Evolutionary conservation across 345 rosid genomes (phyloP).

Genomic region (Citrus cavaleriei): DNA sequence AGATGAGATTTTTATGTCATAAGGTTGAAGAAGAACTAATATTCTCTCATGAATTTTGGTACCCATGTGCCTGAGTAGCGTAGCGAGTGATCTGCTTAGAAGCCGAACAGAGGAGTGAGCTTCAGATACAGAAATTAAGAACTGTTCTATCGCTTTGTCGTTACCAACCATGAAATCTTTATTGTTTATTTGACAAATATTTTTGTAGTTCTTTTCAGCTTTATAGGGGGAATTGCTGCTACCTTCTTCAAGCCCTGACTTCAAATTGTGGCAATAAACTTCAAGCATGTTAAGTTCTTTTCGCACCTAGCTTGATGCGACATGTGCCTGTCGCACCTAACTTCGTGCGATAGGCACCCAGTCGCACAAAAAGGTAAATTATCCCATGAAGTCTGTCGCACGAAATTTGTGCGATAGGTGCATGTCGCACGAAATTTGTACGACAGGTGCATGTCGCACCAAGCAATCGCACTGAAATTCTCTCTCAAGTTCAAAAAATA

Average conservation of each 20-base stretch:
- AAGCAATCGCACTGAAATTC: too few relatives aligned
- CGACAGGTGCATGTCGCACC: too few relatives aligned
- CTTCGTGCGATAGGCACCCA: too few relatives aligned
- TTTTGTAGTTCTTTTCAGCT: constrained; percentile 10
- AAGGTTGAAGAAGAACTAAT: constrained; percentile 66
- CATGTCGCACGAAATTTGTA: too few relatives aligned
- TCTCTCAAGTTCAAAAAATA: too few relatives aligned
- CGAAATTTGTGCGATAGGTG: too few relatives aligned
- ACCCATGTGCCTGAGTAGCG: constrained; percentile 61
- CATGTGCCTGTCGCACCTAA: too few relatives aligned
- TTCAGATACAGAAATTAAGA: constrained; percentile 61
- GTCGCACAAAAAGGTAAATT: too few relatives aligned
- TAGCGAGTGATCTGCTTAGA: constrained; percentile 60
- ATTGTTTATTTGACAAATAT: neutral
- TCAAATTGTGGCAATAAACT: constrained; percentile 69
- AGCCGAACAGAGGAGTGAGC: constrained; percentile 56
- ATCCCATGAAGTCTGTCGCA: too few relatives aligned
- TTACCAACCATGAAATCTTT: constrained; percentile 30
- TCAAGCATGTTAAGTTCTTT: constrained; percentile 87
- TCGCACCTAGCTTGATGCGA: too few relatives aligned
- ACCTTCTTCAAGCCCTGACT: constrained; percentile 73
- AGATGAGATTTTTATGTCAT: constrained; percentile 54
- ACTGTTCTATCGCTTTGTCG: constrained; percentile 57
- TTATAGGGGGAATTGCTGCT: constrained; percentile 33
- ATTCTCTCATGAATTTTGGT: constrained; percentile 55